Evolutionary conservation across 2,329 filamentous ascomycete species (phyloP).

Genomic region (Chaetomiaceae sp.): DNA sequence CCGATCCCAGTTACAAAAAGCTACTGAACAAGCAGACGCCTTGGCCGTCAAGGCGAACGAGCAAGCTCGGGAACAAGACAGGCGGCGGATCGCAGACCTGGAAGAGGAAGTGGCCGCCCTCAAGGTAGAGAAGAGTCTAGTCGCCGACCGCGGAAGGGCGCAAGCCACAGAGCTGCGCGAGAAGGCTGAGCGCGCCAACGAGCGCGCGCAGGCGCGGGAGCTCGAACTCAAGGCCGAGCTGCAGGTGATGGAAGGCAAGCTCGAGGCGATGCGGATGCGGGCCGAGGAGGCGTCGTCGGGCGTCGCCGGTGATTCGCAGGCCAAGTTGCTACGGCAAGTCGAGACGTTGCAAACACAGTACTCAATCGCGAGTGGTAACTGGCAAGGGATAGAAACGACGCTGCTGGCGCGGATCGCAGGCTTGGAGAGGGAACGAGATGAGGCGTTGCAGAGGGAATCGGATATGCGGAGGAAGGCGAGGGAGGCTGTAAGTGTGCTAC

Average conservation of each 20-base stretch:
- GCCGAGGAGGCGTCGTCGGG: conserved; percentile 88
- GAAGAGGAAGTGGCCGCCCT: conserved; percentile 60
- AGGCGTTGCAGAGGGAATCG: conserved; percentile 74
- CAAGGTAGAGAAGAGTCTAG: conserved; percentile 72
- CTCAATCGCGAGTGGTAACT: conserved; percentile 89
- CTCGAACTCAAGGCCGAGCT: conserved; percentile 76
- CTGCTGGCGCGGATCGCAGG: conserved; percentile 70
- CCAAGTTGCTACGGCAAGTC: conserved; percentile 86
- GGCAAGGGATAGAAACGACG: conserved; percentile 92
- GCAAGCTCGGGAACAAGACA: conserved; percentile 64
- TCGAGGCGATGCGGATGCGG: conserved; percentile 78
- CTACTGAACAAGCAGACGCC: conserved; percentile 61
- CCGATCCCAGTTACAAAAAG: conserved; percentile 64
- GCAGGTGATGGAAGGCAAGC: conserved; percentile 75
- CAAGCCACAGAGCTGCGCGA: conserved; percentile 70
- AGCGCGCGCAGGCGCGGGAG: conserved; percentile 64
- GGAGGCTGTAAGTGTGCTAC: conserved; percentile 62
- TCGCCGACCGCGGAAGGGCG: conserved; percentile 59
- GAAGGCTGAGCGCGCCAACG: conserved; percentile 66
- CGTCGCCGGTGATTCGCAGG: conserved; percentile 74
- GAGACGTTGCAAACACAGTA: conserved; percentile 96
- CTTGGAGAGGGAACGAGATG: conserved; percentile 88
- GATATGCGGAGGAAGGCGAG: conserved; percentile 87
- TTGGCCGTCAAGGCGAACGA: conserved; percentile 63
- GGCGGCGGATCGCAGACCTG: conserved; percentile 47